These are phyloP conservation scores for Clausena lansium DNA, from an alignment of 345 rosid genomes.

Conservation along the genomic window DNA sequence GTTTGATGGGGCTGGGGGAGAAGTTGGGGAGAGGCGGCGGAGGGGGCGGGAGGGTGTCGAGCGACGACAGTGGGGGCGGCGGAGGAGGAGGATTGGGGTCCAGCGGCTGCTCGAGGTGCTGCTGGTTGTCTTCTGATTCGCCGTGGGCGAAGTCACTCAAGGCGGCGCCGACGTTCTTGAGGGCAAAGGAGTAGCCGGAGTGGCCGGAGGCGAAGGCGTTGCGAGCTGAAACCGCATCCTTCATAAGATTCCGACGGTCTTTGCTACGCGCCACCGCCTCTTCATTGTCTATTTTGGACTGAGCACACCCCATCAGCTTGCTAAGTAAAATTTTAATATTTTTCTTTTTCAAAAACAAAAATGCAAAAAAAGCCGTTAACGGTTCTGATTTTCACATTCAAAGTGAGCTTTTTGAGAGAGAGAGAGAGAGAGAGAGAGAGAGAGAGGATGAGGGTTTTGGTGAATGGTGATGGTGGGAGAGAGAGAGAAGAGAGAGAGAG, in stretches of 20 bases:
- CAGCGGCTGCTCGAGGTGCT: constrained; percentile 30
- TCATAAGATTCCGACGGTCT: constrained; percentile 70
- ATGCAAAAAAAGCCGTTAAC: no score
- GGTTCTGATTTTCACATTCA: neutral
- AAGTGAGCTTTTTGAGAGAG: neutral
- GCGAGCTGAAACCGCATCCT: constrained; percentile 79
- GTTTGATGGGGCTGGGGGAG: constrained; percentile 79
- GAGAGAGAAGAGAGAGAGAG: neutral
- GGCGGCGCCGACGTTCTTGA: constrained; percentile 89
- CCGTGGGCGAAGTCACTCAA: constrained; percentile 88
- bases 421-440: neutral
- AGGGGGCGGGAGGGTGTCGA: constrained; percentile 63
- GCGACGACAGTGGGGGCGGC: constrained; percentile 47
- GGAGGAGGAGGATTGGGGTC: constrained; percentile 46
- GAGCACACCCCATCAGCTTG: constrained; percentile 77
- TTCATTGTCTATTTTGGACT: constrained; percentile 84
- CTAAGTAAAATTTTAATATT: neutral
- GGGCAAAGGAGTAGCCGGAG: constrained; percentile 63
- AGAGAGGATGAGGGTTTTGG: neutral
- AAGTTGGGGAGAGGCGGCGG: constrained; percentile 81
- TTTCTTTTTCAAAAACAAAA: neutral
- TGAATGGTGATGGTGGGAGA: constrained; percentile 11
- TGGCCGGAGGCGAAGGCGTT: constrained; percentile 85
- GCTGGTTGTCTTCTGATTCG: constrained; percentile 48
- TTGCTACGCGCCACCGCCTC: constrained; percentile 84